Percentiles rank a stretch among this genome's conserved stretches.
Conservation (phyloP, 164 flowering plant species). For the Umbilicus rupestris region DNA sequence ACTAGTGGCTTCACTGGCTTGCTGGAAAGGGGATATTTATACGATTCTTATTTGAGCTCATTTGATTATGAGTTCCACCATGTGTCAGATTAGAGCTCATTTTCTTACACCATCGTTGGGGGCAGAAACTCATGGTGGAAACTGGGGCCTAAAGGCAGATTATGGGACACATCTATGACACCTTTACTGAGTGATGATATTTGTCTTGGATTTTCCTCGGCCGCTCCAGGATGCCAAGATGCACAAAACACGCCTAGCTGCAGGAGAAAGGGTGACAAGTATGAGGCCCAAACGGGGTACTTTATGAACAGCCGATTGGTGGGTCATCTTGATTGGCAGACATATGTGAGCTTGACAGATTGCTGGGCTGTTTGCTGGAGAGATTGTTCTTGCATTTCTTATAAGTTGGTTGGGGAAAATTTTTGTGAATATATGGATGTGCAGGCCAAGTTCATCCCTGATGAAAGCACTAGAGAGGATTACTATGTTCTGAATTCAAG, state of each 20-base stretch:
- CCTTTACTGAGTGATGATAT: neutral
- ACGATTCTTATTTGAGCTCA: neutral
- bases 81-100: neutral
- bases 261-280: conserved; percentile 1
- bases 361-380: conserved; percentile 15
- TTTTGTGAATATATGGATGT: conserved; percentile 13
- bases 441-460: neutral
- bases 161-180: neutral
- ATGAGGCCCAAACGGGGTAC: neutral
- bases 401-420: neutral
- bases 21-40: neutral
- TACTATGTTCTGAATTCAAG: conserved; percentile 3
- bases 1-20: conserved; percentile 9
- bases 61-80: no score
- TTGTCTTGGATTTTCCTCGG: neutral
- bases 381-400: conserved; percentile 21
- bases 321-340: neutral
- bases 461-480: neutral
- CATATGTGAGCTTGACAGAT: neutral
- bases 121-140: neutral
- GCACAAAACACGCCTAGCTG: neutral
- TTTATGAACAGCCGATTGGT: neutral
- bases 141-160: neutral
- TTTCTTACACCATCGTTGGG: neutral
- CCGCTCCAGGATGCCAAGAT: neutral